phyloP scores from a whole-genome alignment of 257 asterid genomes.

The Penstemon newberryi region DNA sequence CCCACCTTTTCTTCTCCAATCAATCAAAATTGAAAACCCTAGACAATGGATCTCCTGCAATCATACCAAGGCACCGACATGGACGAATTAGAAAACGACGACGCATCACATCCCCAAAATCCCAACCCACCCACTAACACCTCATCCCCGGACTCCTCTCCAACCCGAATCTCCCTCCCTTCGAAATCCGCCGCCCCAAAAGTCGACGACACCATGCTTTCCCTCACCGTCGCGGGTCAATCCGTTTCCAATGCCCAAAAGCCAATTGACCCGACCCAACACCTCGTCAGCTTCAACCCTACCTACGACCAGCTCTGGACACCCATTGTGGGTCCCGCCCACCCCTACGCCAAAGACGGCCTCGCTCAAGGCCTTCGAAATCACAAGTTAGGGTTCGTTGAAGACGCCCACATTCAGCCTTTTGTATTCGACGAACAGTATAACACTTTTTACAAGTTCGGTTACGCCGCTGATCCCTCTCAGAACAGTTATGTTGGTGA shows the following conservation, averaged over 20 bases:
- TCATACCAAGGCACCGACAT: constrained; percentile 40
- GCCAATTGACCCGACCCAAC: constrained; percentile 92
- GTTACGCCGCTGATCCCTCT: constrained; percentile 96
- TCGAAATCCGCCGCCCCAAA: constrained; percentile 87
- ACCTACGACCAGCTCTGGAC: constrained; percentile 97
- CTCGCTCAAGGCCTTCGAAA: constrained; percentile 95
- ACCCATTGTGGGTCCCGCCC: constrained; percentile 89
- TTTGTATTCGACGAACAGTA: constrained; percentile 97
- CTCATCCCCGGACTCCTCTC: constrained; percentile 75
- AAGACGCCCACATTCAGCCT: constrained; percentile 69
- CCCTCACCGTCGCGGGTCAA: constrained; percentile 75
- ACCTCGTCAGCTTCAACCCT: constrained; percentile 84
- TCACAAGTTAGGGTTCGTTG: constrained; percentile 94
- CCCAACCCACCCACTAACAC: constrained; percentile 19
- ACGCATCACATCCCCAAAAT: constrained; percentile 4
- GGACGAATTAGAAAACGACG: constrained; percentile 26
- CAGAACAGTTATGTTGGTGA: constrained; percentile 74
- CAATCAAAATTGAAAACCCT: constrained; percentile 24
- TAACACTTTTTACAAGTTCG: constrained; percentile 82
- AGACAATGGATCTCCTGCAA: constrained; percentile 50
- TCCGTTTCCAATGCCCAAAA: constrained; percentile 47
- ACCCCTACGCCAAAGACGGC: constrained; percentile 95
- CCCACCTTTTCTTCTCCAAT: constrained; percentile 5
- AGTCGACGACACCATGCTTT: constrained; percentile 88
- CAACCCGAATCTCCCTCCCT: constrained; percentile 61